These are phyloP conservation scores for Rhododendron kiyosumense DNA, from an alignment of 148 eudicot species.

Conservation along the genomic window DNA sequence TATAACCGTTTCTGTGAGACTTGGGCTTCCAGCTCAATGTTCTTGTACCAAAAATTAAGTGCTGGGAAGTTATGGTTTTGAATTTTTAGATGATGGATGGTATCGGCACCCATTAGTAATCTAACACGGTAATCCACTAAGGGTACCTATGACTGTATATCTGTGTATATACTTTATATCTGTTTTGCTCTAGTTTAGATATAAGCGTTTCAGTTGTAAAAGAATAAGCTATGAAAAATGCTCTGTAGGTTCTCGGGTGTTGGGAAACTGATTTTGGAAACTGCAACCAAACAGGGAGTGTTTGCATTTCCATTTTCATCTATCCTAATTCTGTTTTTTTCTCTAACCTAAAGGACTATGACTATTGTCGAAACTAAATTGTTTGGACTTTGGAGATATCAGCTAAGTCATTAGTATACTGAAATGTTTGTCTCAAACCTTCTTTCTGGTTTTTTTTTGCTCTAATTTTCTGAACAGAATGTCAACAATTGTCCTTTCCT, in stretches of 20 bases:
- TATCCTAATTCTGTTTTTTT: not conserved
- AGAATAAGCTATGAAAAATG: not conserved
- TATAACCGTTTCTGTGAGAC: not conserved
- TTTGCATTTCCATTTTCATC: not conserved
- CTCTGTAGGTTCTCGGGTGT: not conserved
- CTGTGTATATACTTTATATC: not conserved
- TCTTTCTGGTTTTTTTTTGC: not conserved
- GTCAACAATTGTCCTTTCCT: not conserved
- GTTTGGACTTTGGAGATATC: not conserved
- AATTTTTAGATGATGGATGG: not conserved
- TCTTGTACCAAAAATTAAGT: not conserved
- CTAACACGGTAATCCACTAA: not conserved
- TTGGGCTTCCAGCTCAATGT: not conserved
- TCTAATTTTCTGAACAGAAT: not conserved
- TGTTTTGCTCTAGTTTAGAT: not conserved
- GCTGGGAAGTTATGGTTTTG: not conserved
- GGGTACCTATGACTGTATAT: not conserved
- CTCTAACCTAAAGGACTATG: not conserved
- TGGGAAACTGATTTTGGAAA: not conserved
- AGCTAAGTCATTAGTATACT: not conserved
- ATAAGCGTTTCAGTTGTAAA: not conserved
- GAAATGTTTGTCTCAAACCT: not conserved
- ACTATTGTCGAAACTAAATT: not conserved
- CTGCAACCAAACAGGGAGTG: not conserved
- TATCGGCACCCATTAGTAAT: not conserved